Evolutionary conservation across 2,329 filamentous ascomycete genomes (phyloP).

Genomic region (Colletotrichum sp.): DNA sequence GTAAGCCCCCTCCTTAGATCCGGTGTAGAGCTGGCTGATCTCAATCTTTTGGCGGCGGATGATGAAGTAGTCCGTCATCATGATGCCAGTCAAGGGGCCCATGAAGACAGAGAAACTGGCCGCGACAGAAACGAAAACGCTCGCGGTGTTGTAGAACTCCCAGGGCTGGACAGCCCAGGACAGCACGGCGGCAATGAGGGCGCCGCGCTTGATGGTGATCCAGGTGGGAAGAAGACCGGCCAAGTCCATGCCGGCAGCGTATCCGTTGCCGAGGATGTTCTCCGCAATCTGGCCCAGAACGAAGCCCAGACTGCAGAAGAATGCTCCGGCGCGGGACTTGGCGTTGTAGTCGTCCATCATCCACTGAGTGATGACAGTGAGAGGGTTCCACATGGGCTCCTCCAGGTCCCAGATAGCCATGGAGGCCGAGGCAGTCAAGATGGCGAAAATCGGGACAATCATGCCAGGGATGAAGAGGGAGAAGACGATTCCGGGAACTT

Average conservation of each 20-base stretch:
- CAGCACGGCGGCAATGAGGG: slow-evolving; percentile 26
- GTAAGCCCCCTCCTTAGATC: slow-evolving; percentile 37
- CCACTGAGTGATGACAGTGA: slow-evolving; percentile 29
- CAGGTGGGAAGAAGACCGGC: slow-evolving; percentile 30
- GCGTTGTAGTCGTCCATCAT: slow-evolving; percentile 31
- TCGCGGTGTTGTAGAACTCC: slow-evolving; percentile 33
- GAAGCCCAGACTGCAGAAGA: slow-evolving; percentile 31
- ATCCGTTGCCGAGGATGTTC: slow-evolving; percentile 33
- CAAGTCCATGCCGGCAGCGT: slow-evolving; percentile 33
- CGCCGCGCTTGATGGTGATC: slow-evolving; percentile 32
- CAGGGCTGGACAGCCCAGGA: slow-evolving; percentile 33
- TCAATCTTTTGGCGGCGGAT: slow-evolving; percentile 39
- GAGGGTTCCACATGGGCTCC: slow-evolving; percentile 28
- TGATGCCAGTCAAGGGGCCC: slow-evolving; percentile 32
- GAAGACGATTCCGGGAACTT: slow-evolving; percentile 29
- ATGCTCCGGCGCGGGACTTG: slow-evolving; percentile 30
- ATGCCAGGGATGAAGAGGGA: slow-evolving; percentile 32
- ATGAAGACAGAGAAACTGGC: slow-evolving; percentile 33
- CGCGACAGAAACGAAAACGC: slow-evolving; percentile 29
- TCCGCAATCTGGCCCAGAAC: slow-evolving; percentile 32
- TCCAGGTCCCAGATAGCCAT: slow-evolving; percentile 30
- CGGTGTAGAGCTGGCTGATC: slow-evolving; percentile 40
- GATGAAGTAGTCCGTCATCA: slow-evolving; percentile 33
- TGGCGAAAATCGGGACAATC: slow-evolving; percentile 28
- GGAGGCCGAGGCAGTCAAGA: slow-evolving; percentile 30